phyloP scores from a whole-genome alignment of 139 green algal genomes.

The Gonium pectorale region DNA sequence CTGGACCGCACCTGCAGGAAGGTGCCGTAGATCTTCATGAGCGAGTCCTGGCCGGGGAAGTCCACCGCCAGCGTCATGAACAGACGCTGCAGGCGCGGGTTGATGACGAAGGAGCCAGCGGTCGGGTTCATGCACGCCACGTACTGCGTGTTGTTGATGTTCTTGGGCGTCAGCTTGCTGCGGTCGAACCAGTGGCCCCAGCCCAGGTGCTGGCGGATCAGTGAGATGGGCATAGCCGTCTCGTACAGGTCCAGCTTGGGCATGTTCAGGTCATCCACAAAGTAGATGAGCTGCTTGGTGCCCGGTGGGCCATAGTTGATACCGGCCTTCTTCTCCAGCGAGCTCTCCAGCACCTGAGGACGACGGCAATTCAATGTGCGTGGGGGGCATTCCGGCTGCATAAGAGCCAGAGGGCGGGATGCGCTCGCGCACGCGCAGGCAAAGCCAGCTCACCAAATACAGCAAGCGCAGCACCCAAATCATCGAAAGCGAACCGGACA shows the following conservation, averaged over 20 bases:
- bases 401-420: no score
- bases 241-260: slow-evolving; percentile 91
- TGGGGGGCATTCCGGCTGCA: no score
- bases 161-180: slow-evolving; percentile 91
- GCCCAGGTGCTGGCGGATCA: slow-evolving; percentile 92
- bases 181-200: slow-evolving; percentile 95
- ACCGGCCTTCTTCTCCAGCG: slow-evolving; percentile 93
- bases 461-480: no score
- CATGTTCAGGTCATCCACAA: slow-evolving; percentile 94
- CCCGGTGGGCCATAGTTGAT: slow-evolving; percentile 89
- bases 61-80: slow-evolving; percentile 94
- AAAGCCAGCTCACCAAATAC: no score
- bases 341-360: slow-evolving; percentile 82
- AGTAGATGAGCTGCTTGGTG: slow-evolving; percentile 91
- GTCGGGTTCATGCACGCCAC: slow-evolving; percentile 94
- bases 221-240: slow-evolving; percentile 92
- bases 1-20: slow-evolving; percentile 75
- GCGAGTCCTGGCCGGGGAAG: slow-evolving; percentile 86
- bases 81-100: slow-evolving; percentile 91
- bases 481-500: no score
- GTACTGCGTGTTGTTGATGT: slow-evolving; percentile 91
- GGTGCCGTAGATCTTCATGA: slow-evolving; percentile 94
- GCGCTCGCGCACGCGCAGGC: no score
- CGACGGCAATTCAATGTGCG: no score
- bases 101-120: slow-evolving; percentile 90